A percentile compares a stretch with the other conserved stretches of the same genome.
Evolutionary conservation across 1,284 basidiomycete genomes (phyloP).

Genomic region (Spongiforma sp.): DNA sequence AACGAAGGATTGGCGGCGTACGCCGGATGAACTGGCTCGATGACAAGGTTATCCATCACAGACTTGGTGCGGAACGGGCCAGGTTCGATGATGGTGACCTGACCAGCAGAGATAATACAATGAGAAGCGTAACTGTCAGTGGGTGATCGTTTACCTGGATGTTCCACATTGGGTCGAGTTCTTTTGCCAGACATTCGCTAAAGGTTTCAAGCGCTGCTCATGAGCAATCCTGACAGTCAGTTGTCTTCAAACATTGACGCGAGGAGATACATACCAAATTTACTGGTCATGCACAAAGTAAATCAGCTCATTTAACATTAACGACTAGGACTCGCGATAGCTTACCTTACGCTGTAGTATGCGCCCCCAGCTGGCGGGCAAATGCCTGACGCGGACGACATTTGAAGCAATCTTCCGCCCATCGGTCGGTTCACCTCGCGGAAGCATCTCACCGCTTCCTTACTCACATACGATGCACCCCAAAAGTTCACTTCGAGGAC

Average conservation of each 20-base stretch:
- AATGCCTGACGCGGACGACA: conserved; percentile 33
- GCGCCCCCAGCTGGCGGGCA: conserved; percentile 29
- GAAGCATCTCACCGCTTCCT: conserved; percentile 32
- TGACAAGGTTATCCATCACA: conserved; percentile 9
- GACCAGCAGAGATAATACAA: conserved; percentile 4
- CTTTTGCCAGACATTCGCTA: conserved; percentile 32
- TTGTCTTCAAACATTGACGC: background rate
- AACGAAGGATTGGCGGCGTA: conserved; percentile 33
- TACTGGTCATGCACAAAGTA: conserved; percentile 14
- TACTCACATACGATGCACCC: conserved; percentile 38
- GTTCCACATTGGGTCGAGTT: conserved; percentile 34
- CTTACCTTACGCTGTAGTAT: conserved; percentile 25
- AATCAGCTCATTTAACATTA: background rate
- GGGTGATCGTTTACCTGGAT: conserved; percentile 28
- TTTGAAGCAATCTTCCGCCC: conserved; percentile 30
- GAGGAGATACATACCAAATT: conserved; percentile 23
- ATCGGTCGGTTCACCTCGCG: conserved; percentile 31
- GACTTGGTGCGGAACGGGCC: conserved; percentile 32
- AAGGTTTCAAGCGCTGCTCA: conserved; percentile 30
- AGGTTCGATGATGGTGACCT: conserved; percentile 34
- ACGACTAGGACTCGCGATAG: conserved; percentile 24
- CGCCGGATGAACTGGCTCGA: conserved; percentile 18
- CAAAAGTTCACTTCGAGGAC: conserved; percentile 41
- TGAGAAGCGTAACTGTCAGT: background rate
- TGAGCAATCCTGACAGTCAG: too few species aligned